These are phyloP conservation scores for Stachybotrys elegans DNA, from an alignment of 2,329 filamentous ascomycete genomes.

Conservation along the genomic window DNA sequence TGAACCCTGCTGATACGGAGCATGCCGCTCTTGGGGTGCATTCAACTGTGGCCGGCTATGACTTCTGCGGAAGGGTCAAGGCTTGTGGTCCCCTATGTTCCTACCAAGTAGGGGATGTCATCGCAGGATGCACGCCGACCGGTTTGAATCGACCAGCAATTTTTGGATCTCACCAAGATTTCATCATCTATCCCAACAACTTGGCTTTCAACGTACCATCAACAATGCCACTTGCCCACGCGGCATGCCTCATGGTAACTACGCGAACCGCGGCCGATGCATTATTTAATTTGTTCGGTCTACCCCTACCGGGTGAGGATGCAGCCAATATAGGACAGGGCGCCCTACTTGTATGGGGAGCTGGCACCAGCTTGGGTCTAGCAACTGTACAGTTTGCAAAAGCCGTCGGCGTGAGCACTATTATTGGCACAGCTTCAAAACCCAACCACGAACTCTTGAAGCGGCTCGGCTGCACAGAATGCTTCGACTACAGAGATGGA, in stretches of 20 bases:
- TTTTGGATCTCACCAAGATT: not conserved
- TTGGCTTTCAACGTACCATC: not conserved
- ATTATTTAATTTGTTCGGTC: not conserved
- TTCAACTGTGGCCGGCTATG: not conserved
- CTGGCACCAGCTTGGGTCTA: not conserved
- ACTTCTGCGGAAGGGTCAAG: not conserved
- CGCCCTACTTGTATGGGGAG: not conserved
- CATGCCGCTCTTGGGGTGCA: not conserved
- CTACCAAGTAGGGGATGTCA: not conserved
- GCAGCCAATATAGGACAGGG: too few relatives aligned
- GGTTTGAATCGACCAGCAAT: not conserved
- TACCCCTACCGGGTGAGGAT: not conserved
- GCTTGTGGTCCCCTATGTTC: not conserved
- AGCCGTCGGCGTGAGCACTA: not conserved
- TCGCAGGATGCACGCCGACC: not conserved
- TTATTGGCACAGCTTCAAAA: not conserved
- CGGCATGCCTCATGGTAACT: not conserved
- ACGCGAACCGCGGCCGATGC: not conserved
- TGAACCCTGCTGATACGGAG: not conserved
- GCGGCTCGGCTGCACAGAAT: not conserved
- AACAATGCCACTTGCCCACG: not conserved
- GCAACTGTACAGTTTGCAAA: not conserved
- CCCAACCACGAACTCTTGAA: not conserved
- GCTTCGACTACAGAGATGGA: not conserved
- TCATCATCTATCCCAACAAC: not conserved